phyloP scores from a whole-genome alignment of 1,284 basidiomycete species.

The Tremellales sp. region DNA sequence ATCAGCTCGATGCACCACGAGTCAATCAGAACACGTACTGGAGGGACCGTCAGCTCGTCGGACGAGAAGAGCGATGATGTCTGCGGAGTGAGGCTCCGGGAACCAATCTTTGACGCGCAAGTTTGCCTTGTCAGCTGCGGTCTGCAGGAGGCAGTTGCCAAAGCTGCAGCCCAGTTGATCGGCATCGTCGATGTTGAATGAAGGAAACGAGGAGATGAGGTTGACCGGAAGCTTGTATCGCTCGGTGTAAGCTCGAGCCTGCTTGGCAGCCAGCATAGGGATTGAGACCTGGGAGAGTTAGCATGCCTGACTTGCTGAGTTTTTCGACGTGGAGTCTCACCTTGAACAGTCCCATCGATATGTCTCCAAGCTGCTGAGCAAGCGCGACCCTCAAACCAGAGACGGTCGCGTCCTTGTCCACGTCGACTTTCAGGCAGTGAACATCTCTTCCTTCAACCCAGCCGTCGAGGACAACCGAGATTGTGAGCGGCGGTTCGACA shows the following conservation, averaged over 20 bases:
- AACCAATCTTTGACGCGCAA: conserved; percentile 24
- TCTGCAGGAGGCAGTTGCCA: conserved; percentile 11
- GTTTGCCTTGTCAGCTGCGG: conserved; percentile 11
- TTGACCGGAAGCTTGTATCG: conserved; percentile 27
- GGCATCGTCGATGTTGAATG: conserved; percentile 42
- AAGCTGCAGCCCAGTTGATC: conserved; percentile 24
- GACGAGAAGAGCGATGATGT: conserved; percentile 32
- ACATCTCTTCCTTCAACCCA: background rate
- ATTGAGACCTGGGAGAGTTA: conserved; percentile 35
- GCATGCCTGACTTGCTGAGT: background rate
- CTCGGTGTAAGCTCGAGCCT: conserved; percentile 32
- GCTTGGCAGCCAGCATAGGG: conserved; percentile 36
- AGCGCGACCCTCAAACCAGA: conserved; percentile 25
- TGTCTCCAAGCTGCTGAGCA: conserved; percentile 20
- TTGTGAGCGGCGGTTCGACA: background rate
- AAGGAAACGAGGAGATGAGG: conserved; percentile 37
- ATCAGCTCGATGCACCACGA: background rate
- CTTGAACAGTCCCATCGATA: conserved; percentile 38
- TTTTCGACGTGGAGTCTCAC: conserved; percentile 20
- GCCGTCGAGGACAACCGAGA: background rate
- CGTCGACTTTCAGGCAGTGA: background rate
- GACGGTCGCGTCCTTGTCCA: conserved; percentile 23
- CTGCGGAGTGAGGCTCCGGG: conserved; percentile 15
- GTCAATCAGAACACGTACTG: conserved; percentile 6
- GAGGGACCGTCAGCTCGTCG: conserved; percentile 18